Base-by-base conservation (phyloP, 108 stramenopile species). In the Cylindrotheca fusiformis region DNA sequence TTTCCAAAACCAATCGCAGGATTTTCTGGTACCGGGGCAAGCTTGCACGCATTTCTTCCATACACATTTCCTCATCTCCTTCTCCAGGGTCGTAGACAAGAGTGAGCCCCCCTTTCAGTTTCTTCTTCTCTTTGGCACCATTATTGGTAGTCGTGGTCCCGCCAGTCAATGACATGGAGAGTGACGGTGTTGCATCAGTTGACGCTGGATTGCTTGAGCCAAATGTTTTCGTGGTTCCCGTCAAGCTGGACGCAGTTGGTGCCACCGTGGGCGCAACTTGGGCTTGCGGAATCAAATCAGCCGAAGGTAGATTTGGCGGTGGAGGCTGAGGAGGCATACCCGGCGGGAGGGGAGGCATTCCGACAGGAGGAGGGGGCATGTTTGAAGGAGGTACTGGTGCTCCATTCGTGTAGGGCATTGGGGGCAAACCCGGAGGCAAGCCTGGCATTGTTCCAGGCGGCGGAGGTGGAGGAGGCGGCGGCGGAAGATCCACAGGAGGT, bases 231-330 rank as follows among this genome's bases (percentile, higher is more conserved):
- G 2, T 47, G n/a, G 28, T 25, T 41, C 45, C 44, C 19, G 67
- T 23, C 64, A 82, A 61, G 45, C 76, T 74, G 0, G 89, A 80
- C 3, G 89, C 84, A 1, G 82, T 70, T 3, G 90, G 81, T 22
- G 84, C 65, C 29, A 69, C 68, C n/a, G 70, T 60, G 2, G 72
- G 62, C 0, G 72, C 54, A n/a, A 84, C 59, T 59, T 79, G 71
- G 2, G 90, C 81, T 50, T 88, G 87, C 6, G 90, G 90, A 61
- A 92, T 92, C 49, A 88, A 48, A 50, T 76, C 79, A 30, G 71
- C 76, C 25, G 72, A 73, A 25, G 77, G 78, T 28, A 81, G 54
- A 19, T 72, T 65, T 12, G 74, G 48, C n/a, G 76, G 76, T 5
- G 22, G 36, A n/a, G 54, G 25, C 29, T 19, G 8, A 31, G 51